These are phyloP conservation scores for Potentilla sterilis DNA, from an alignment of 306 rosid species.

Conservation along the genomic window DNA sequence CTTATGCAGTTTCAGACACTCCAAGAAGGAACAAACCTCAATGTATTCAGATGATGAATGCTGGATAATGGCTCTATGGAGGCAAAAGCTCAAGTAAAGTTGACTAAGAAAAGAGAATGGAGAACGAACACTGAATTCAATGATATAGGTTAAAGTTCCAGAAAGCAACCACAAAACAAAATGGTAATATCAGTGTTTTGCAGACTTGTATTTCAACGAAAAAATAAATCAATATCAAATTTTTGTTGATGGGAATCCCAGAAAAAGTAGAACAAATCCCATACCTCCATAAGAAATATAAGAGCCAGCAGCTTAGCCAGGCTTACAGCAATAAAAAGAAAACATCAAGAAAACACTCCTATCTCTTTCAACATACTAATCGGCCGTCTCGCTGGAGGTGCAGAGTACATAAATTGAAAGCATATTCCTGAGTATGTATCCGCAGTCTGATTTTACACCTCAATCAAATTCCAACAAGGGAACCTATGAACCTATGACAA, in stretches of 20 bases:
- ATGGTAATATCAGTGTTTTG: conserved; percentile 13
- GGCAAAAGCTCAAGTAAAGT: not conserved
- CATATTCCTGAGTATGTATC: conserved; percentile 42
- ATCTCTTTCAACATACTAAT: conserved; percentile 46
- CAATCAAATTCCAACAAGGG: conserved; percentile 66
- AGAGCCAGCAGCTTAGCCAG: conserved; percentile 56
- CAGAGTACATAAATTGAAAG: conserved; percentile 58
- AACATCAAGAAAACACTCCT: conserved; percentile 40
- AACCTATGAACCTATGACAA: conserved; percentile 40
- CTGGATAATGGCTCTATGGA: not conserved
- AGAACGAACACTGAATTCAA: not conserved
- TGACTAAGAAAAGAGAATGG: not conserved
- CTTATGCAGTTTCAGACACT: not conserved
- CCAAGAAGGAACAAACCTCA: not conserved
- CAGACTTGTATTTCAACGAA: conserved; percentile 22
- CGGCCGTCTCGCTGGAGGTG: conserved; percentile 45
- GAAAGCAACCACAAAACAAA: not conserved
- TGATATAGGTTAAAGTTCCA: not conserved
- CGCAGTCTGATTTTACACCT: conserved; percentile 51
- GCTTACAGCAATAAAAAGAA: conserved; percentile 44
- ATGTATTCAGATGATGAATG: not conserved
- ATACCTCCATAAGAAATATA: conserved; percentile 30
- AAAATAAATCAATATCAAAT: conserved; percentile 42
- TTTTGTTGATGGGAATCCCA: conserved; percentile 53
- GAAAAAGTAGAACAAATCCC: conserved; percentile 38